These are phyloP conservation scores for Aspergillus transmontanensis DNA, from an alignment of 2,329 filamentous ascomycete genomes.

Conservation along the genomic window DNA sequence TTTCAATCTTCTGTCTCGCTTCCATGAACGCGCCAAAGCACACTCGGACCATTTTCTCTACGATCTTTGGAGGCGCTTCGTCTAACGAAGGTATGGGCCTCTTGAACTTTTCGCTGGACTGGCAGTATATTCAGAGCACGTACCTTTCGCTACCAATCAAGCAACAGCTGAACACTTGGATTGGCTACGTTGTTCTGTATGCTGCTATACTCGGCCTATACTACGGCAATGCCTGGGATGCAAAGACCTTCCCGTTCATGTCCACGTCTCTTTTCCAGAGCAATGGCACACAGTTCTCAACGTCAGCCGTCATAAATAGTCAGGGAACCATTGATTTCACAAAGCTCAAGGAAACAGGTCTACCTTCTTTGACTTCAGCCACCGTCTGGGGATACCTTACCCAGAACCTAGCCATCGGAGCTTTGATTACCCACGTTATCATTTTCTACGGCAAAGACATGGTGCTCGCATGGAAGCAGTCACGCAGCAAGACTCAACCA, in stretches of 20 bases:
- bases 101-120: constrained; percentile 28
- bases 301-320: constrained; percentile 23
- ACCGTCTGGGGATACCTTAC: constrained; percentile 25
- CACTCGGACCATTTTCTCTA: constrained; percentile 16
- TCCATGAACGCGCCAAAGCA: constrained; percentile 13
- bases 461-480: constrained; percentile 23
- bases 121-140: constrained; percentile 50
- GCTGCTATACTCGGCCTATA: constrained; percentile 25
- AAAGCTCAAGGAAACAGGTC: constrained; percentile 20
- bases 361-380: constrained; percentile 26
- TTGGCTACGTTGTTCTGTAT: constrained; percentile 54
- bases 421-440: constrained; percentile 28
- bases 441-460: constrained; percentile 31
- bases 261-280: constrained; percentile 34
- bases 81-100: constrained; percentile 30
- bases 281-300: constrained; percentile 29
- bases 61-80: constrained; percentile 27
- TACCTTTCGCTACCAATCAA: constrained; percentile 57
- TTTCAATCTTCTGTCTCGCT: constrained; percentile 22
- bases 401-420: constrained; percentile 25
- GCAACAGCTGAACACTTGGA: constrained; percentile 51
- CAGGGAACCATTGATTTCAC: constrained; percentile 28
- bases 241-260: constrained; percentile 29
- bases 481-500: constrained; percentile 18
- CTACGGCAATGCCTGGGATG: constrained; percentile 29